These are phyloP conservation scores for Helotiales sp. DNA, from an alignment of 2,329 filamentous ascomycete genomes.

Conservation along the genomic window DNA sequence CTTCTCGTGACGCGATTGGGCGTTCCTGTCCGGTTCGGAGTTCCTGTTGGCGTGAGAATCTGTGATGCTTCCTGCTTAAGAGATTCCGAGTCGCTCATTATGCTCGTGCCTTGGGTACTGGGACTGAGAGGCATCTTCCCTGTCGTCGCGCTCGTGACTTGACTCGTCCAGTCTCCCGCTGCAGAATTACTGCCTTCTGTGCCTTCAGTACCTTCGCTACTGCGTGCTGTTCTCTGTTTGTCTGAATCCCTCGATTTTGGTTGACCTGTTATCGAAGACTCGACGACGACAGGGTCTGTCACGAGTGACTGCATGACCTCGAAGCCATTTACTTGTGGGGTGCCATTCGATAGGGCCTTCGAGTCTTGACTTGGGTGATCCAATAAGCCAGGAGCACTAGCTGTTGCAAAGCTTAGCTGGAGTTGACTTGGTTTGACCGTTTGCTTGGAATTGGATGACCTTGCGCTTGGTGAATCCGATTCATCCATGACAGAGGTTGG, in stretches of 20 bases:
- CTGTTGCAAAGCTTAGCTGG: constrained; percentile 31
- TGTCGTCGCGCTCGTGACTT: constrained; percentile 62
- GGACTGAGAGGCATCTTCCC: constrained; percentile 65
- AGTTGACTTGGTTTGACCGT: constrained; percentile 35
- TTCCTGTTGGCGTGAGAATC: constrained; percentile 13
- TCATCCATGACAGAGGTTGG: constrained; percentile 1
- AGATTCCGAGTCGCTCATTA: constrained; percentile 50
- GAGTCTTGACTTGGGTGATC: constrained; percentile 12
- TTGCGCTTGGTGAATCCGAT: constrained; percentile 23
- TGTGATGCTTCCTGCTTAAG: constrained; percentile 23
- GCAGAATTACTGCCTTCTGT: constrained; percentile 60
- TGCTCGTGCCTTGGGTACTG: constrained; percentile 65
- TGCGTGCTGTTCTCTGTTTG: constrained; percentile 44
- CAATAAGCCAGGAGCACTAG: constrained; percentile 21
- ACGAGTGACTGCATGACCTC: constrained; percentile 16
- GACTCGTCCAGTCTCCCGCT: constrained; percentile 61
- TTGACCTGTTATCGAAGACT: constrained; percentile 22
- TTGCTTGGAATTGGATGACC: constrained; percentile 21
- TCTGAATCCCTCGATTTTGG: constrained; percentile 13
- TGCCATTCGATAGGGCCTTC: background rate
- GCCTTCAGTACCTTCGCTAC: constrained; percentile 51
- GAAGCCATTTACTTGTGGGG: background rate
- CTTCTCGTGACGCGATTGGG: constrained; percentile 2
- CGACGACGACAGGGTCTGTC: constrained; percentile 29
- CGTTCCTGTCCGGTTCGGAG: constrained; percentile 7